phyloP scores from a whole-genome alignment of 225 moss, liverwort and hornwort species.

The Sphagnum tenellum region DNA sequence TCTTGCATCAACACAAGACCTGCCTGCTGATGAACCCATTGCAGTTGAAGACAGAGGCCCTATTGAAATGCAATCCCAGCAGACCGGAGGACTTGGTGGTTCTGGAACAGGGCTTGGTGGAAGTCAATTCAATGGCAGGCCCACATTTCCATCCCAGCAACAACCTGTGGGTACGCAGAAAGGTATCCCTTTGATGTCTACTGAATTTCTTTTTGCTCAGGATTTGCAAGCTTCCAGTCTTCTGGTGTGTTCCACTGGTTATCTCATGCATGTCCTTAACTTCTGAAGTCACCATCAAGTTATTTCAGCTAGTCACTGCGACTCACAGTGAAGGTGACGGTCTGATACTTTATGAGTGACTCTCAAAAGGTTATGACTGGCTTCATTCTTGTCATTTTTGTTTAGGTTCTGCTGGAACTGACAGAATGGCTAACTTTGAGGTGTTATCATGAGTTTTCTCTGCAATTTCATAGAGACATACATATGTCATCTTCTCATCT shows the following conservation, averaged over 20 bases:
- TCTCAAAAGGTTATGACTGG: too few species aligned
- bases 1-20: slow-evolving; percentile 23
- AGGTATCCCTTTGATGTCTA: slow-evolving; percentile 32
- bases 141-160: slow-evolving; percentile 50
- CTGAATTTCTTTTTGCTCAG: neutral
- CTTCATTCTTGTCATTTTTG: too few species aligned
- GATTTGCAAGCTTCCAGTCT: neutral
- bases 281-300: neutral
- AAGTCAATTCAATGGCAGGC: slow-evolving; percentile 55
- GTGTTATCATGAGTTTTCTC: neutral
- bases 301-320: neutral
- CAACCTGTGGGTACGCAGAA: slow-evolving; percentile 84
- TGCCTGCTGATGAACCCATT: slow-evolving; percentile 17
- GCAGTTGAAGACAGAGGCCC: slow-evolving; percentile 18
- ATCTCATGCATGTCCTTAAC: too few species aligned
- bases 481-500: too few species aligned
- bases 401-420: too few species aligned
- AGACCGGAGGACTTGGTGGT: slow-evolving; percentile 22
- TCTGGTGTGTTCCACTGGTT: neutral
- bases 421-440: too few species aligned
- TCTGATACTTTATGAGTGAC: too few species aligned
- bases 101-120: slow-evolving; percentile 34
- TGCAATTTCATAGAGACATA: too few species aligned
- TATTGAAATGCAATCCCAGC: slow-evolving; percentile 13
- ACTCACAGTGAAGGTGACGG: too few species aligned